Base-by-base conservation (phyloP, 331 rosid genomes). In the Stylosanthes scabra region DNA sequence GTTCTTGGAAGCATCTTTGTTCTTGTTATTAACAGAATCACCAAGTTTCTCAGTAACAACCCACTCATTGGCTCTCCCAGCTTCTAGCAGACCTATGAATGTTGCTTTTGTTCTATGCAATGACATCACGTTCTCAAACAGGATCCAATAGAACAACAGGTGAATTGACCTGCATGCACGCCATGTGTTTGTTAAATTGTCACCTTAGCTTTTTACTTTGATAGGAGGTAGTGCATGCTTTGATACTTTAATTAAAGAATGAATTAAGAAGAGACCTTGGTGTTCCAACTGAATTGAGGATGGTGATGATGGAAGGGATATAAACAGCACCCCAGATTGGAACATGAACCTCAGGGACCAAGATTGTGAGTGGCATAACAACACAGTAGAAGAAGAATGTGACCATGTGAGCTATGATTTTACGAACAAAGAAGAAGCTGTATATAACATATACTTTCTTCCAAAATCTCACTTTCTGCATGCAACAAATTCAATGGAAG, bases 271-370 rank as follows among this genome's bases (percentile, higher is more conserved):
- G 31, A 25, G 47, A 90, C 98, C 98, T 92, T 42, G 98, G 98
- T 68, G 98, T 92, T 79, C 98, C 98, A 0, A 92, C 98, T 47
- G 98, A 86, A 56, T 92, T 92, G 79, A 92, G 90, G 84, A 85
- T 90, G 82, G 98, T 92, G 80, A 92, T 90, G 79, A 92, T 76
- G 66, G 91, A 90, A 68, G 98, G 98, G 66, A 92, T 90, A 71
- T 92, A 92, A 68, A 92, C 98, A 16, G 96, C 96, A 70, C 96
- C 98, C 98, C 98, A 92, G 11, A 88, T 83, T 46, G 98, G 96
- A 68, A 88, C 98, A 49, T 75, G 68, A 50, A 92, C 98, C 83
- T 92, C 98, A 34, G 96, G 98, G 49, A 92, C 90, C 89, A 92
- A 84, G 70, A 90, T 90, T 74, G 98, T 92, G 8, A 92, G 81